Conservation (phyloP, 1,284 basidiomycete genomes). For the Ustilago bromivora region DNA sequence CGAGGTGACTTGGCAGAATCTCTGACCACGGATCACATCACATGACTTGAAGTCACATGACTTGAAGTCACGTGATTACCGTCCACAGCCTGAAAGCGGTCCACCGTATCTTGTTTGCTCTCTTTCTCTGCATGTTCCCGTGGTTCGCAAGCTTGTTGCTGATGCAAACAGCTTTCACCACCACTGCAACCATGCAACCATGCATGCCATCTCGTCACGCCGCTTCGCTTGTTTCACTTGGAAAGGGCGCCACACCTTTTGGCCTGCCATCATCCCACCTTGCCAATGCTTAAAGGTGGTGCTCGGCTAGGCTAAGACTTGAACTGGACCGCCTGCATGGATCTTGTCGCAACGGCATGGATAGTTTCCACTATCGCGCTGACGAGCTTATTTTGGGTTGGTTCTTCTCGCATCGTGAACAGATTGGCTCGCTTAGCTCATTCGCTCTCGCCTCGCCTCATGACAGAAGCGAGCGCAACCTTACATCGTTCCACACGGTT, state of each 20-base stretch:
- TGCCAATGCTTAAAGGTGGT: neutral
- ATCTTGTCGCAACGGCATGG: neutral
- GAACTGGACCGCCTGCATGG: neutral
- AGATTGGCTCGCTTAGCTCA: conserved; percentile 2
- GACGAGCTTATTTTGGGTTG: conserved; percentile 5
- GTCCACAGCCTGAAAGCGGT: neutral
- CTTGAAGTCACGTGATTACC: neutral
- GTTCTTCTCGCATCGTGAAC: conserved; percentile 1
- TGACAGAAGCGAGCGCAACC: conserved; percentile 3
- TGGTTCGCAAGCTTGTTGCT: conserved; percentile 7
- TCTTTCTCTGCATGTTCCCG: conserved; percentile 12
- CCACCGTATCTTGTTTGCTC: neutral
- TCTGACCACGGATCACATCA: no score
- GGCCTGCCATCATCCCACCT: neutral
- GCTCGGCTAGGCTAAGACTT: neutral
- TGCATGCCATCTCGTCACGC: conserved; percentile 9
- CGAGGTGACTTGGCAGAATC: no score
- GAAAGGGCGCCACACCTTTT: conserved; percentile 4
- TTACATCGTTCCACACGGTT: neutral
- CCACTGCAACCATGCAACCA: neutral
- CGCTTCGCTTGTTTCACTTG: conserved; percentile 2
- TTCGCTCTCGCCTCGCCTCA: neutral
- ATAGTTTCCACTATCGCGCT: neutral
- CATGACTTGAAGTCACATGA: no score
- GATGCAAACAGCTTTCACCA: conserved; percentile 10